A percentile compares a stretch with the other conserved stretches of the same genome.
These are phyloP conservation scores for Iris pallida DNA, from an alignment of 116 monocot genomes.

Conservation along the genomic window DNA sequence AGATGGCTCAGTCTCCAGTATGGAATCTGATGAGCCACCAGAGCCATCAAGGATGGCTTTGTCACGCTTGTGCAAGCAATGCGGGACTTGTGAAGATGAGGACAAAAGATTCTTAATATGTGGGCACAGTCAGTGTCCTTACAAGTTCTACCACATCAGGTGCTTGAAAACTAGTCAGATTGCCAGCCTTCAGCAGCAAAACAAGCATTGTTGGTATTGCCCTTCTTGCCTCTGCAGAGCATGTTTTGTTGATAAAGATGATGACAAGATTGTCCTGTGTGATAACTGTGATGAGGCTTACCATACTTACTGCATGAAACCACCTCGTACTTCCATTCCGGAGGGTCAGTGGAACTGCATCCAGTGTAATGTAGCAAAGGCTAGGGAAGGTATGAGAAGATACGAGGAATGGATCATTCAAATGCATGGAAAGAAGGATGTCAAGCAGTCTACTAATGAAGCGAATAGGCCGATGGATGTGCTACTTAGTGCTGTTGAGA, in stretches of 20 bases:
- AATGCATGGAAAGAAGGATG: constrained; percentile 43
- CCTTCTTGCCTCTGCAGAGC: constrained; percentile 90
- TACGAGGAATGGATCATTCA: constrained; percentile 58
- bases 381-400: constrained; percentile 56
- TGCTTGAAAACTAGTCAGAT: constrained; percentile 69
- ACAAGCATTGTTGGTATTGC: constrained; percentile 79
- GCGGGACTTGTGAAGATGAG: constrained; percentile 72
- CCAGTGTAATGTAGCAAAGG: constrained; percentile 49
- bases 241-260: constrained; percentile 72
- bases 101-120: constrained; percentile 72
- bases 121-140: constrained; percentile 60
- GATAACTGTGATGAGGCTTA: constrained; percentile 91
- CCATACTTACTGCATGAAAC: constrained; percentile 93
- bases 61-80: constrained; percentile 59
- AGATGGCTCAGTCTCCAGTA: constrained; percentile 51
- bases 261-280: constrained; percentile 72
- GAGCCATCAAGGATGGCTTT: constrained; percentile 46
- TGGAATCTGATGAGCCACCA: constrained; percentile 34
- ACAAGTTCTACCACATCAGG: constrained; percentile 80
- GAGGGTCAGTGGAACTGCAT: constrained; percentile 78
- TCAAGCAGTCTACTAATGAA: constrained; percentile 11
- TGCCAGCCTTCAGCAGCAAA: constrained; percentile 39
- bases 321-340: constrained; percentile 56
- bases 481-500: constrained; percentile 49
- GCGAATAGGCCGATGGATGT: constrained; percentile 34